A percentile compares a stretch with the other conserved stretches of the same genome.
phyloP scores from a whole-genome alignment of 2,329 filamentous ascomycete genomes.

The Helotiales sp. region DNA sequence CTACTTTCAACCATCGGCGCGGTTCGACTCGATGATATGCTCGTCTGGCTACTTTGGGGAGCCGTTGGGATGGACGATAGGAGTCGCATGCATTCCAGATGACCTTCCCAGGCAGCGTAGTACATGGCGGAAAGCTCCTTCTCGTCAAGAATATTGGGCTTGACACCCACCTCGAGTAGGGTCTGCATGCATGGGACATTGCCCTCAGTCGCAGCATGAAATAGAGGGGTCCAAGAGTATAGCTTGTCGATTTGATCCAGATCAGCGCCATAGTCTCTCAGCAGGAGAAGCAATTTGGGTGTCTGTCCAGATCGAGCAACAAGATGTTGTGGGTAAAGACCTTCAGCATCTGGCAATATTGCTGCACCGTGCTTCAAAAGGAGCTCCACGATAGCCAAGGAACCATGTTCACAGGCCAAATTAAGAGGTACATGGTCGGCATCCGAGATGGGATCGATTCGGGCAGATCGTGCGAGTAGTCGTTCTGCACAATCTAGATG shows the following conservation, averaged over 20 bases:
- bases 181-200: constrained; percentile 85
- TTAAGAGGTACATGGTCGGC: constrained; percentile 93
- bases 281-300: constrained; percentile 73
- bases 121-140: constrained; percentile 95
- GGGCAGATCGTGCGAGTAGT: constrained; percentile 75
- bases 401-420: constrained; percentile 91
- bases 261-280: constrained; percentile 85
- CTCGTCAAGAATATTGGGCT: constrained; percentile 82
- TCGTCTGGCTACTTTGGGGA: constrained; percentile 7
- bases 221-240: constrained; percentile 95
- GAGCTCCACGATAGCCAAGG: constrained; percentile 78
- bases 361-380: constrained; percentile 77
- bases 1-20: constrained; percentile 32
- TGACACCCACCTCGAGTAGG: constrained; percentile 75
- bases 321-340: constrained; percentile 93
- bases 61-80: constrained; percentile 55
- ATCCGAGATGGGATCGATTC: constrained; percentile 81
- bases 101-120: constrained; percentile 97
- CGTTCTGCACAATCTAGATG: constrained; percentile 78
- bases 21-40: constrained; percentile 35
- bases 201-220: constrained; percentile 94
- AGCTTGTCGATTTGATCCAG: constrained; percentile 92
- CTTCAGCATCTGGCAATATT: constrained; percentile 93
- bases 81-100: constrained; percentile 90
- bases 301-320: constrained; percentile 87